Conservation (phyloP, 2,329 filamentous ascomycete species). For the Ophiostoma ulmi region DNA sequence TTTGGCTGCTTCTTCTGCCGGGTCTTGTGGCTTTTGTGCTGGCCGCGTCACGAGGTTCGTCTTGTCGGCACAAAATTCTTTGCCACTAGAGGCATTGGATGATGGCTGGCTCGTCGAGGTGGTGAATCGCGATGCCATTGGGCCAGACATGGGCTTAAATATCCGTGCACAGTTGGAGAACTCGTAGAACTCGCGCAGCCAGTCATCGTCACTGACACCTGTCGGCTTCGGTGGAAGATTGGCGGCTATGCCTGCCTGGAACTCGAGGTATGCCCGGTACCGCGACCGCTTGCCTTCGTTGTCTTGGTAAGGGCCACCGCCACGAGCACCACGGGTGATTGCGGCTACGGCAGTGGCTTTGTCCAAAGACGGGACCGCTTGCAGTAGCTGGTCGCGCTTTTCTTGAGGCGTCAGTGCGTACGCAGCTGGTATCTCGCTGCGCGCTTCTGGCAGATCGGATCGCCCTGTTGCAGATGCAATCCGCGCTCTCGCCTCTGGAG, state of each 20-base stretch:
- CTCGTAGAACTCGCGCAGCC: constrained; percentile 71
- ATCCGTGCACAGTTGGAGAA: constrained; percentile 63
- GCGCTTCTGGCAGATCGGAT: constrained; percentile 67
- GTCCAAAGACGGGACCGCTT: constrained; percentile 59
- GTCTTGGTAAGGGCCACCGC: constrained; percentile 76
- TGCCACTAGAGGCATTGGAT: constrained; percentile 30
- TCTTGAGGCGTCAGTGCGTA: constrained; percentile 60
- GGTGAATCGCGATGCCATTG: constrained; percentile 93
- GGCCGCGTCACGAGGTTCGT: constrained; percentile 40
- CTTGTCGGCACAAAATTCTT: background rate
- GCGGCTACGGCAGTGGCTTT: constrained; percentile 64
- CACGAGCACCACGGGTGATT: constrained; percentile 57
- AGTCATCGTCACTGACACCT: constrained; percentile 60
- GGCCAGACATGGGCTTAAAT: constrained; percentile 85
- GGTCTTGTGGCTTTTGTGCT: constrained; percentile 59
- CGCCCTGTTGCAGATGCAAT: constrained; percentile 73
- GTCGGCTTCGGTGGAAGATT: constrained; percentile 48
- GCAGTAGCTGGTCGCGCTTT: constrained; percentile 52
- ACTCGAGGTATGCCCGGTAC: constrained; percentile 76
- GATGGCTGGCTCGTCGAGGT: constrained; percentile 50
- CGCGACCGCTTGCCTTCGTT: constrained; percentile 72
- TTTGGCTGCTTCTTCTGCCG: constrained; percentile 78
- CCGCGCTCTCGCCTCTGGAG: constrained; percentile 68
- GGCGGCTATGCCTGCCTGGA: constrained; percentile 59
- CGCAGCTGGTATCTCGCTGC: constrained; percentile 66